Conservation (phyloP, 192 early-diverging fungal species). For the Mortierella alpina region DNA sequence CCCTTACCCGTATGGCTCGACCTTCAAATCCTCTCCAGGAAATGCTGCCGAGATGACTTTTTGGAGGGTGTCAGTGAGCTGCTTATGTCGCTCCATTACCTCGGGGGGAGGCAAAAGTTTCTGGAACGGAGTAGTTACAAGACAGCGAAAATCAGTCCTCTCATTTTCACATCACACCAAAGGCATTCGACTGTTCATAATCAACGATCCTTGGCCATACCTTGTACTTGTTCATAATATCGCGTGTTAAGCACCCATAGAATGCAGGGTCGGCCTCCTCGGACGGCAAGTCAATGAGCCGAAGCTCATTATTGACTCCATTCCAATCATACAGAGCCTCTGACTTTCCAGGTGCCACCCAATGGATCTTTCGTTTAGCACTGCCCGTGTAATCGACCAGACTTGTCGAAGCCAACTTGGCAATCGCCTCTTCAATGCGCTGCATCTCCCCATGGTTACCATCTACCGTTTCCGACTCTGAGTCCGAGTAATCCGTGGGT, state of each 20-base stretch:
- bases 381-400: slow-evolving; percentile 3
- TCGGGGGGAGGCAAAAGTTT: slow-evolving; percentile 22
- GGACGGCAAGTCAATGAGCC: slow-evolving; percentile 14
- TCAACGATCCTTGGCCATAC: neutral
- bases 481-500: slow-evolving; percentile 38
- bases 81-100: slow-evolving; percentile 13
- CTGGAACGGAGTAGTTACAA: neutral
- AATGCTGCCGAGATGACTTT: slow-evolving; percentile 8
- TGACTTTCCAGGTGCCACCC: neutral
- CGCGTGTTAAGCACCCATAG: slow-evolving; percentile 30
- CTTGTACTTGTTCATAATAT: slow-evolving; percentile 29
- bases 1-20: slow-evolving; percentile 36
- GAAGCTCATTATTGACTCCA: slow-evolving; percentile 14
- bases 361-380: slow-evolving; percentile 16
- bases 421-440: slow-evolving; percentile 10
- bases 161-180: no score
- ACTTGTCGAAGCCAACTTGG: neutral
- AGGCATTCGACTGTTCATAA: no score
- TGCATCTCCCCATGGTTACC: neutral
- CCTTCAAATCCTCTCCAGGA: slow-evolving; percentile 24
- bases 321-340: slow-evolving; percentile 26
- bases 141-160: neutral
- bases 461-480: slow-evolving; percentile 6
- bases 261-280: slow-evolving; percentile 22
- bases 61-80: neutral